Conservation (phyloP, 176 grass and related monocot genomes). For the Zea mays region Zm-B73-REFERENCE-NAM-5.0 NC_050098.1:52366001-52366500, state of each 20-base stretch:
- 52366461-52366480: too few relatives aligned
- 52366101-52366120: not conserved
- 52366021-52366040: not conserved
- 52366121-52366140: not conserved
- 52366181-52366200: not conserved
- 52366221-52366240: not conserved
- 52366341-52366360: slow-evolving; percentile 4
- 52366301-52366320: not conserved
- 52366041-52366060: not conserved
- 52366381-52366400: slow-evolving; percentile 27
- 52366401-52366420: slow-evolving; percentile 29
- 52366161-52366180: not conserved
- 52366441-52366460: not conserved
- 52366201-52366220: not conserved
- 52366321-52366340: not conserved
- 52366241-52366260: not conserved
- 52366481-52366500: not conserved
- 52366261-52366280: not conserved
- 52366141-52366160: not conserved
- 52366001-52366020: too few relatives aligned
- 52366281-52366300: not conserved
- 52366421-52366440: slow-evolving; percentile 23
- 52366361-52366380: slow-evolving; percentile 24
- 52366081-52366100: not conserved
- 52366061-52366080: not conserved